phyloP scores from a whole-genome alignment of 345 rosid genomes.

The Eucalyptus victrix region DNA sequence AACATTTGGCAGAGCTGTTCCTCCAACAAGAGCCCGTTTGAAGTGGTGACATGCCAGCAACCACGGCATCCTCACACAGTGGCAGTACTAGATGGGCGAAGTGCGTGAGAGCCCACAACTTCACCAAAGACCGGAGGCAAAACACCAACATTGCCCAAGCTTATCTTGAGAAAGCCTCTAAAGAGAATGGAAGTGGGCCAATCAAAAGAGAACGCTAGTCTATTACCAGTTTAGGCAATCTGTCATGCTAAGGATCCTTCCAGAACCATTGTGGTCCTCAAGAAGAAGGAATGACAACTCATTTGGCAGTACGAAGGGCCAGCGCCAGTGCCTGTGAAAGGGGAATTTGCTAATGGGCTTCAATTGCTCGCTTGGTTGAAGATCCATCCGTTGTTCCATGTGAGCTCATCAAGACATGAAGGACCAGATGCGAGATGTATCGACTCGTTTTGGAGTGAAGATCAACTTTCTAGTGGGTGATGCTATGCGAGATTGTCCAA shows the following conservation, averaged over 20 bases:
- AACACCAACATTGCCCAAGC: background rate
- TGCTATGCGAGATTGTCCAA: background rate
- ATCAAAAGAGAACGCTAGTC: background rate
- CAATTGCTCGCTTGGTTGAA: background rate
- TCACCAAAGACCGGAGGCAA: background rate
- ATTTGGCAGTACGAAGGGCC: background rate
- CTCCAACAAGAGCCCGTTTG: background rate
- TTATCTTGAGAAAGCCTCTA: background rate
- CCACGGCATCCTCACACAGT: background rate
- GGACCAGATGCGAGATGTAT: background rate
- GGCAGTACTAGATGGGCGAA: background rate
- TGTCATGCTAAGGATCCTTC: background rate
- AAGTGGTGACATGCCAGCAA: background rate
- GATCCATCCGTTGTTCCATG: background rate
- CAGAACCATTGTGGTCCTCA: background rate
- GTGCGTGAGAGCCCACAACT: background rate
- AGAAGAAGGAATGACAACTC: background rate
- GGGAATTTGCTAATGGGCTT: background rate
- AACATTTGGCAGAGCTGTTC: background rate
- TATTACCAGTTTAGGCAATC: background rate
- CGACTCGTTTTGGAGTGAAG: background rate
- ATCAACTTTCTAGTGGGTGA: background rate
- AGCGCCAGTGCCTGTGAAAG: background rate
- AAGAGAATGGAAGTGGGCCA: background rate
- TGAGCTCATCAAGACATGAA: background rate